Evolutionary conservation across 768 basidiomycete genomes (phyloP).

Genomic region (Baorangia bicolor): DNA sequence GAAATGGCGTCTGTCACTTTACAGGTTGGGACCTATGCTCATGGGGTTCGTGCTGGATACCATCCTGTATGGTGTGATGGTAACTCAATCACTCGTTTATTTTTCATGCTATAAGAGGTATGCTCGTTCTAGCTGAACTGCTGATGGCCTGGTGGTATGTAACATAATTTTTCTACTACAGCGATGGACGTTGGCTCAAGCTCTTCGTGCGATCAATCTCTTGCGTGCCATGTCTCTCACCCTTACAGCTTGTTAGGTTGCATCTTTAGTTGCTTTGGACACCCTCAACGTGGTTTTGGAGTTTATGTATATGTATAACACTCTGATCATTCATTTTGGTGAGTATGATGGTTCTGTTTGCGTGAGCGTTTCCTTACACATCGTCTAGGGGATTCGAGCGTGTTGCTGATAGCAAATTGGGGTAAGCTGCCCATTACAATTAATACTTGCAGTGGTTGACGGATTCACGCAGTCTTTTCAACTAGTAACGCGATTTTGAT

Average conservation of each 20-base stretch:
- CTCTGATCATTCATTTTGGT: conserved; percentile 29
- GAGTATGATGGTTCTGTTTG: neutral
- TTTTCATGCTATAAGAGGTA: conserved; percentile 29
- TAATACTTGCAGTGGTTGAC: neutral
- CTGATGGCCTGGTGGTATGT: neutral
- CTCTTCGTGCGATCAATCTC: conserved; percentile 20
- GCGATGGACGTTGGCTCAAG: conserved; percentile 23
- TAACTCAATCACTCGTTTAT: conserved; percentile 35
- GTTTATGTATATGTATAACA: conserved; percentile 25
- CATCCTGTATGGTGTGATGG: conserved; percentile 35
- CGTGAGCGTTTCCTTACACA: neutral
- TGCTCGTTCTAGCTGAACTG: neutral
- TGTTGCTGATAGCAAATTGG: conserved; percentile 21
- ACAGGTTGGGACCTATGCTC: conserved; percentile 37
- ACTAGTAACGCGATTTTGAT: conserved; percentile 16
- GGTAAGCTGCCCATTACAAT: conserved; percentile 6
- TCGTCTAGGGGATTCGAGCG: conserved; percentile 14
- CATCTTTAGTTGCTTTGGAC: conserved; percentile 21
- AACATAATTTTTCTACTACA: neutral
- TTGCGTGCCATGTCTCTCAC: neutral
- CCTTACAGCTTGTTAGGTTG: conserved; percentile 14
- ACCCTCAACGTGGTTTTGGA: conserved; percentile 27
- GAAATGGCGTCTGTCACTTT: neutral
- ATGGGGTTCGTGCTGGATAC: conserved; percentile 36
- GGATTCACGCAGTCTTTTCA: conserved; percentile 26